A percentile compares a stretch with the other conserved stretches of the same genome.
Conservation (phyloP, 2,329 filamentous ascomycete species). For the Stemphylium lycopersici region DNA sequence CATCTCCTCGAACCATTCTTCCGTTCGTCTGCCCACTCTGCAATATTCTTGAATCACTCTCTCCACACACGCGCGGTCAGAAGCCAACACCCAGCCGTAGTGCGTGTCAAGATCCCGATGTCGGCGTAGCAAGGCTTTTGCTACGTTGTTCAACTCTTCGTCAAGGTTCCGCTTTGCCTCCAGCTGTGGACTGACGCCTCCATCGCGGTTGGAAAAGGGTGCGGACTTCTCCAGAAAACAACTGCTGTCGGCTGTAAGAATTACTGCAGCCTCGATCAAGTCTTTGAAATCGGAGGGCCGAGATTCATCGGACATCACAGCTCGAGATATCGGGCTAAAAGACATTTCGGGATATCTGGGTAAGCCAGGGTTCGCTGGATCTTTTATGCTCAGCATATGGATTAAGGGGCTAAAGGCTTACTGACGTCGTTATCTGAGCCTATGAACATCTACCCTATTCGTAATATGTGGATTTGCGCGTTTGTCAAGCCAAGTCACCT, state of each 20-base stretch:
- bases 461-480: no score
- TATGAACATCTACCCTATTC: no score
- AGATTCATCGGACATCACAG: no score
- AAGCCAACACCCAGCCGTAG: slow-evolving; percentile 15
- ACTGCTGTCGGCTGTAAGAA: not conserved
- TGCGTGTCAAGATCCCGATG: slow-evolving; percentile 6
- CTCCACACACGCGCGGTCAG: slow-evolving; percentile 1
- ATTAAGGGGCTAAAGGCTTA: no score
- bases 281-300: not conserved
- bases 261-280: not conserved
- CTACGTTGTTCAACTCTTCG: not conserved
- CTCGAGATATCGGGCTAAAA: no score
- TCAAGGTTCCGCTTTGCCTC: not conserved
- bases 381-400: no score
- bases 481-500: no score
- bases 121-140: not conserved
- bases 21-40: not conserved
- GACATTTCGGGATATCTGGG: no score
- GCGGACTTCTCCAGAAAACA: not conserved
- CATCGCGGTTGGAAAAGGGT: no score
- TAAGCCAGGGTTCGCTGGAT: no score
- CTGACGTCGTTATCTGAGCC: no score
- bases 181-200: no score
- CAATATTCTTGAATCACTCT: not conserved
- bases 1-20: not conserved